These are phyloP conservation scores for Candida sp. DNA, from an alignment of 1,139 yeast species.

Conservation along the genomic window DNA sequence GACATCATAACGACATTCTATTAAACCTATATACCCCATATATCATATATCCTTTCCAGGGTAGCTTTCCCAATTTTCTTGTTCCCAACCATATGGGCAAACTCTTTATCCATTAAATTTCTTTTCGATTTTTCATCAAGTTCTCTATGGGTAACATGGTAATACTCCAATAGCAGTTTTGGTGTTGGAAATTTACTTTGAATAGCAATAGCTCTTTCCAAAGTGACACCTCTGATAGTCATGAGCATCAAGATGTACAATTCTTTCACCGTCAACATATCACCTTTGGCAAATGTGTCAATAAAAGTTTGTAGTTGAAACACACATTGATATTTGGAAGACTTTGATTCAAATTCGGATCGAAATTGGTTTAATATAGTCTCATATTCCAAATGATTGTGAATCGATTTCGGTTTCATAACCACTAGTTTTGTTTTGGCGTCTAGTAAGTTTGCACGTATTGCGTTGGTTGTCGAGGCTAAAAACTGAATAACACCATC, in stretches of 20 bases:
- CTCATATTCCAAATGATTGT: slow-evolving; percentile 51
- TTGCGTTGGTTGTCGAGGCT: slow-evolving; percentile 50
- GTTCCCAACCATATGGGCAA: slow-evolving; percentile 54
- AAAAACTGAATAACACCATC: slow-evolving; percentile 76
- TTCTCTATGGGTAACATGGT: slow-evolving; percentile 14
- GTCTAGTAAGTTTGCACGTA: slow-evolving; percentile 32
- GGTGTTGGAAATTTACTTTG: slow-evolving; percentile 72
- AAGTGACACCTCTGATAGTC: slow-evolving; percentile 75
- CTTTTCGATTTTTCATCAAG: slow-evolving; percentile 29
- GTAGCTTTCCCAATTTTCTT: slow-evolving; percentile 57
- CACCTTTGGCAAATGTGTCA: slow-evolving; percentile 67
- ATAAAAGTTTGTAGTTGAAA: slow-evolving; percentile 67
- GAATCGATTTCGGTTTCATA: slow-evolving; percentile 47
- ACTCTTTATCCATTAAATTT: slow-evolving; percentile 37
- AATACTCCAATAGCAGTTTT: slow-evolving; percentile 37
- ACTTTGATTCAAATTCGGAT: slow-evolving; percentile 31
- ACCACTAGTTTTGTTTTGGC: slow-evolving; percentile 37
- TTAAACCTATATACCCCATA: slow-evolving; percentile 48
- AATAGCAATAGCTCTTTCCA: slow-evolving; percentile 80
- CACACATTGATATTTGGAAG: slow-evolving; percentile 44
- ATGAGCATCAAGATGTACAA: slow-evolving; percentile 73
- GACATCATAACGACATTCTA: not conserved
- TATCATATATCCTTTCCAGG: slow-evolving; percentile 58
- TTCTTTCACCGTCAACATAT: slow-evolving; percentile 71
- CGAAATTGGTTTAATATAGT: slow-evolving; percentile 39